Conservation (phyloP, 257 asterid species). For the Linaria vulgaris region DNA sequence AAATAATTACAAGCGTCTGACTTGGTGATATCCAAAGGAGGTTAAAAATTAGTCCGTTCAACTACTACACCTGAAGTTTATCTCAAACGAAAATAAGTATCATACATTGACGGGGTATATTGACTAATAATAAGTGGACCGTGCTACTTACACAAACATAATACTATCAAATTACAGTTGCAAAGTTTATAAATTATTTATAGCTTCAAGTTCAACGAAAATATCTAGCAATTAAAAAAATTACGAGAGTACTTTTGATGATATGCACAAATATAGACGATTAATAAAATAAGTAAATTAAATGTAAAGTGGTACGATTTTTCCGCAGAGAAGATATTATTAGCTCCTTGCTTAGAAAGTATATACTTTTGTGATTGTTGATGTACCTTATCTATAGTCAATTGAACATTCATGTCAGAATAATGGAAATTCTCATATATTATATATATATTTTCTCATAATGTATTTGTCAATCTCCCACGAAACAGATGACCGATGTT, state of each 20-base stretch:
- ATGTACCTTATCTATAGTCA: constrained; percentile 13
- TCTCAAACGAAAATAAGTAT: background rate
- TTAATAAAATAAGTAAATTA: too few relatives aligned
- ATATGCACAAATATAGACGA: too few relatives aligned
- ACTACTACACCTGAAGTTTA: background rate
- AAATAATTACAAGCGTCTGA: background rate
- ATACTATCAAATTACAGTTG: too few relatives aligned
- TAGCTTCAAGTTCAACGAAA: too few relatives aligned
- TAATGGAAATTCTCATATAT: constrained; percentile 11
- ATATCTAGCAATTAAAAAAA: too few relatives aligned
- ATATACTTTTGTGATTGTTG: background rate
- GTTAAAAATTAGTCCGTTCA: background rate
- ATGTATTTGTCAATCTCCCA: constrained; percentile 1
- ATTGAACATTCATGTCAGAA: constrained; percentile 24
- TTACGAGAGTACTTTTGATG: too few relatives aligned
- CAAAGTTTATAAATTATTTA: too few relatives aligned
- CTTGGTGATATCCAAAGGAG: background rate
- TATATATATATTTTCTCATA: too few relatives aligned
- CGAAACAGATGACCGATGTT: background rate
- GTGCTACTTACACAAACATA: too few relatives aligned
- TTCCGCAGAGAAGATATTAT: background rate
- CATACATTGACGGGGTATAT: background rate
- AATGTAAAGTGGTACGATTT: too few relatives aligned
- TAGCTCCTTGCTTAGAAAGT: background rate
- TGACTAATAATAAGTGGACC: too few relatives aligned